Base-by-base conservation (phyloP, 1,139 yeast genomes). In the Nakaseomyces bracarensis region DNA sequence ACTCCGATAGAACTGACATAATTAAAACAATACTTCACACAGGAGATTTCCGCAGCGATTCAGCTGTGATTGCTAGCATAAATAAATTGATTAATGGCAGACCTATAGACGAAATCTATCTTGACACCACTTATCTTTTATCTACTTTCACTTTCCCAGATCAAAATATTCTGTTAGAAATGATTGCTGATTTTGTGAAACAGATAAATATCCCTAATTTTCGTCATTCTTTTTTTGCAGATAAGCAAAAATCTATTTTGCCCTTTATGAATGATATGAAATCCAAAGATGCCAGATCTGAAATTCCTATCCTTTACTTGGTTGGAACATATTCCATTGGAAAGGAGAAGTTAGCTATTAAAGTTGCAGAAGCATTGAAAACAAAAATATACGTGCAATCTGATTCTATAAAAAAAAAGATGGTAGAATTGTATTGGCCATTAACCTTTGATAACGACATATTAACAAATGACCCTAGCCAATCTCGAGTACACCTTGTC, bases 251-350 rank as follows among this genome's bases (percentile, higher is more conserved):
- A 51, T 57, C 82, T 7, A 78, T 71, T 54, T 59, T 77, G 55
- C 66, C 67, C 53, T 63, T 58, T 49, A 52, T 66, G 65, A 40
- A 47, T 22, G 20, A 42, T 16, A 35, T 45, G 14, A 9, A 38
- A 25, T 7, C 29, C 10, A 16, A 40, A 7, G 16, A 15, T 15
- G 36, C 29, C 6, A 38, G 49, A 4, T 38, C 43, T 75, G 41
- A 68, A 68, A 47, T 67, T 87, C 45, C 75, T 16, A 23, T 38
- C 15, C 84, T 33, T 5, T 33, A 33, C 7, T 67, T 84, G 18
- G 79, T 91, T n/a, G 97, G 97, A 0, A 81, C 95, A 0, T 91
- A 91, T 60, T 74, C 89, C 1, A 86, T 91, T 34, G 97, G 98
- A 2, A 91, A 91, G 58, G 98, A 91, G 58, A 74, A 79, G 45